Evolutionary conservation across 2,329 filamentous ascomycete species (phyloP), one percentile per base, ranked within the genome.

Genomic region (Coleophoma eucalyptorum): DNA sequence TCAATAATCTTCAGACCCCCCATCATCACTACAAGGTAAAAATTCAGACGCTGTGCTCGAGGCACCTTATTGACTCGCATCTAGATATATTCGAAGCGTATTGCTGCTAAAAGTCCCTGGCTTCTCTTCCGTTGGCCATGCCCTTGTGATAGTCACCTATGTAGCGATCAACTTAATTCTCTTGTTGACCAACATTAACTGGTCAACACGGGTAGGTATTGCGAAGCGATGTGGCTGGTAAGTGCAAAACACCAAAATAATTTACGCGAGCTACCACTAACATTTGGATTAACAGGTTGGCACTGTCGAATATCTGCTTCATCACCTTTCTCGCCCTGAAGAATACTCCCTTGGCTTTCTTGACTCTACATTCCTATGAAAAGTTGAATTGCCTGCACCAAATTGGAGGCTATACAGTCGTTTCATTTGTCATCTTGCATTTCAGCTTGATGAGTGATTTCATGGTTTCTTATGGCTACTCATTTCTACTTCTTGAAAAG

Each of bases 331-430:
- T 83, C 15, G 70, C 75, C 1, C 67, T 83, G 38, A 81, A 81
- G 57, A 81, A 82, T 58, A 82, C 79, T 0, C 80, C 79, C 0
- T 60, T 83, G 16, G 73, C 74, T 0, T 71, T 73, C 52, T 53
- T 83, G 12, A 75, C 75, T 1, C 65, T 72, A 2, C 77, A 75
- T 58, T 81, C 79, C 3, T 80, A 83, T 60, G 79, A 83, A 52
- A 72, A 77, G 15, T 71, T 83, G 47, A 81, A 81, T 56, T 69
- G 76, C 48, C 68, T 83, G 3, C 80, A 83, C 56, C 75, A 75
- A 49, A 65, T 77, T 18, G 70, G 74, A 2, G 79, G 79, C 4
- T 76, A 72, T 54, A 70, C 70, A 13, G 73, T 74, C 31, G 69
- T 81, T 32, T 45, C 69, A 31, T 66, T 69, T 37, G 64, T 74